Conservation (phyloP, 768 basidiomycete species). For the Gautieria morchelliformis region DNA sequence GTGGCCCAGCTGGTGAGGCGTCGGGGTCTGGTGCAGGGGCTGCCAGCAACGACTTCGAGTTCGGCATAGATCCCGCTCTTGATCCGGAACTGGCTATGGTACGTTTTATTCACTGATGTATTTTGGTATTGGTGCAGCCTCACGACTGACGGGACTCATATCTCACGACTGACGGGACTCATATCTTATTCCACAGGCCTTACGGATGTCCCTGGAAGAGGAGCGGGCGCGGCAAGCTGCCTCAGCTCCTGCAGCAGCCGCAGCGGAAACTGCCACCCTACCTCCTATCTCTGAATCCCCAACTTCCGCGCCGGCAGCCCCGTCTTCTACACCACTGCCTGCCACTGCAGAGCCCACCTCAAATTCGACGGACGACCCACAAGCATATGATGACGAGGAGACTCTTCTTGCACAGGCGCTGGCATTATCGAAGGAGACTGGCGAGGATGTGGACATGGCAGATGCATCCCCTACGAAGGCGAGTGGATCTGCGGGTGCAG, state of each 20-base stretch:
- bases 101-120: slow-evolving; percentile 14
- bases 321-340: slow-evolving; percentile 21
- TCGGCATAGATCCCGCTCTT: slow-evolving; percentile 88
- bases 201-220: slow-evolving; percentile 96
- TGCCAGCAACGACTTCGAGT: slow-evolving; percentile 58
- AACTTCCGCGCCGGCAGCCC: slow-evolving; percentile 2
- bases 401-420: slow-evolving; percentile 68
- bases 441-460: slow-evolving; percentile 47
- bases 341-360: slow-evolving; percentile 16
- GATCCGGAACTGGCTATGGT: slow-evolving; percentile 98
- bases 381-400: slow-evolving; percentile 65
- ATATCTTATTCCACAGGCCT: slow-evolving; percentile 43
- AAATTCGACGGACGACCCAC: slow-evolving; percentile 14
- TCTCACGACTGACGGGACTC: too few species aligned
- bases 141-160: background rate
- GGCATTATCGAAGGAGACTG: slow-evolving; percentile 46
- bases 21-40: slow-evolving; percentile 39
- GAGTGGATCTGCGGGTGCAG: slow-evolving; percentile 23
- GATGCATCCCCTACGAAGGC: slow-evolving; percentile 21
- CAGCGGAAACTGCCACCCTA: slow-evolving; percentile 7
- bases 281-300: slow-evolving; percentile 3
- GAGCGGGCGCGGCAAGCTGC: slow-evolving; percentile 69
- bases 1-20: slow-evolving; percentile 26
- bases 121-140: background rate
- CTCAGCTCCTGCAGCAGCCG: slow-evolving; percentile 17